Conservation (phyloP, 345 rosid species). For the Cardiospermum halicacabum region DNA sequence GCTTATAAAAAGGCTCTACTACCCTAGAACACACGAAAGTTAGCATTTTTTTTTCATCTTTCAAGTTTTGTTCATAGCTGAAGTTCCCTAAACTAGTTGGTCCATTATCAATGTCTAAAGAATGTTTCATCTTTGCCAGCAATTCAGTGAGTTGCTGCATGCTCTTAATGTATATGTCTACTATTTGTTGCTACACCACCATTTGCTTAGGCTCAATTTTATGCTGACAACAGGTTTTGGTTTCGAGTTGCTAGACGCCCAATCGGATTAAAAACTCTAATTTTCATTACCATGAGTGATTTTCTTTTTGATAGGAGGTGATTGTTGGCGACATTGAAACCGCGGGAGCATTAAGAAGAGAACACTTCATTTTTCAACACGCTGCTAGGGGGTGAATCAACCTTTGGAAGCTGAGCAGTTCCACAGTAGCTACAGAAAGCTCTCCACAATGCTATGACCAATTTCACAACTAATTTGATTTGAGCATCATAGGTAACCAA, state of each 20-base stretch:
- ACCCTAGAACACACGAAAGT: conserved; percentile 96
- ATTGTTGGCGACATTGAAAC: conserved; percentile 39
- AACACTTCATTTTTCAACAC: conserved; percentile 69
- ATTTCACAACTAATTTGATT: conserved; percentile 44
- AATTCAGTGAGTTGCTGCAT: conserved; percentile 99
- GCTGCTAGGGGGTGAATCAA: conserved; percentile 76
- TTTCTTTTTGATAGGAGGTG: conserved; percentile 39
- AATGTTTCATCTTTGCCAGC: conserved; percentile 98
- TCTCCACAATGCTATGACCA: conserved; percentile 39
- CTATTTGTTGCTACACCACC: conserved; percentile 88
- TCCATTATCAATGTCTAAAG: conserved; percentile 70
- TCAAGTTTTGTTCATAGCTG: conserved; percentile 70
- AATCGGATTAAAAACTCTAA: conserved; percentile 46
- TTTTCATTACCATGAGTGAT: conserved; percentile 35
- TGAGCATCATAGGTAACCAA: conserved; percentile 55
- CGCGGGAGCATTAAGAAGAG: conserved; percentile 53
- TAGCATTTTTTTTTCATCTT: conserved; percentile 57
- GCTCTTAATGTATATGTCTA: conserved; percentile 98
- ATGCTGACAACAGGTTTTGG: conserved; percentile 49
- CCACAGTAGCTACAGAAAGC: conserved; percentile 37
- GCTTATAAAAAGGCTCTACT: conserved; percentile 96
- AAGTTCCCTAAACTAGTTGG: conserved; percentile 74
- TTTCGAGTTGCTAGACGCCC: conserved; percentile 29
- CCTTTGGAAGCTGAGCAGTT: conserved; percentile 51
- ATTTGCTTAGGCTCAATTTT: conserved; percentile 69